Percentiles rank a stretch among this genome's conserved stretches.
Evolutionary conservation across 176 grass and related monocot species (phyloP).

Genomic region (Carex littledalei): DNA sequence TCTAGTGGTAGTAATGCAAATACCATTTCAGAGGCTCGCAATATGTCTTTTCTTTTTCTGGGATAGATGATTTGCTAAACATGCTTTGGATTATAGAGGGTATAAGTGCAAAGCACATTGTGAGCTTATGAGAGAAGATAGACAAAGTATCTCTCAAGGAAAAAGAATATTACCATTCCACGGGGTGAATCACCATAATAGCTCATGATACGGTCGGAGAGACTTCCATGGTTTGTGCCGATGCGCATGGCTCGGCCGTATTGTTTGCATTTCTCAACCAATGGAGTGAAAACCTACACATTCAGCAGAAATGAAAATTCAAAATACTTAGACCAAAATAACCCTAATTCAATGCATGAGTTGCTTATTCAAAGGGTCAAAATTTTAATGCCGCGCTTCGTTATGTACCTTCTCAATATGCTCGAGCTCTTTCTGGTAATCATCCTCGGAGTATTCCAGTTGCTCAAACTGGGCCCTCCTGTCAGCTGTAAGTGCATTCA

Average conservation of each 20-base stretch:
- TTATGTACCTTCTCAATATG: slow-evolving; percentile 82
- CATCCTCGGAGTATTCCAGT: slow-evolving; percentile 80
- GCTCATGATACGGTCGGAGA: slow-evolving; percentile 99
- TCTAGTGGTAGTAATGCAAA: neutral
- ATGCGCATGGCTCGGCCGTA: slow-evolving; percentile 96
- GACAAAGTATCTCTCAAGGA: slow-evolving; percentile 7
- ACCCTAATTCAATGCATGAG: neutral
- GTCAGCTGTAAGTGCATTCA: slow-evolving; percentile 64
- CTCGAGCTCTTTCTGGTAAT: slow-evolving; percentile 91
- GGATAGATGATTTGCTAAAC: neutral
- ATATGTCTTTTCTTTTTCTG: neutral
- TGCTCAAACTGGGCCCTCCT: slow-evolving; percentile 91
- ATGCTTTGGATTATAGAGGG: neutral
- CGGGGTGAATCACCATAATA: slow-evolving; percentile 99
- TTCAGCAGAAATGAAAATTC: neutral
- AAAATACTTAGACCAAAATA: slow-evolving; percentile 1
- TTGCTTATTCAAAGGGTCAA: neutral
- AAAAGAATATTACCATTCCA: slow-evolving; percentile 76
- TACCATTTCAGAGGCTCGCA: neutral
- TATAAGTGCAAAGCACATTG: neutral
- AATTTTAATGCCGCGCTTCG: neutral
- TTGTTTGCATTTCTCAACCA: slow-evolving; percentile 98
- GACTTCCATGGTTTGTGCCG: slow-evolving; percentile 92
- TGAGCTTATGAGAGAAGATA: neutral
- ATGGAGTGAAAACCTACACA: slow-evolving; percentile 81